Percentiles rank a stretch among this genome's conserved stretches.
Conservation (phyloP, 768 basidiomycete genomes). For the Hebeloma cylindrosporum region DNA sequence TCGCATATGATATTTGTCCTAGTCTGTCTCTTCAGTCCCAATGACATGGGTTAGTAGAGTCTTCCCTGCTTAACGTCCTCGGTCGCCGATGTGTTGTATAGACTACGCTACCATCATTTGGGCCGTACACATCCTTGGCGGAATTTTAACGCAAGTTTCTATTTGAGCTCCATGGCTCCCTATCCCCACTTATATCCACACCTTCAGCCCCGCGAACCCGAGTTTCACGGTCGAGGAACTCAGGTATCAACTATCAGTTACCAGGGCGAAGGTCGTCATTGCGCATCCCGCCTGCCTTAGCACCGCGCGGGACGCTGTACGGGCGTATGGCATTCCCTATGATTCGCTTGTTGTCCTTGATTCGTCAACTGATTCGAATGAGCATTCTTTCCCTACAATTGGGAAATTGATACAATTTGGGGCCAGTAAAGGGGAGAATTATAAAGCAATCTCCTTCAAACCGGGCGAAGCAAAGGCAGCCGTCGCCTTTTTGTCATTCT, state of each 20-base stretch:
- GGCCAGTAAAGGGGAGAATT: conserved; percentile 33
- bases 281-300: conserved; percentile 44
- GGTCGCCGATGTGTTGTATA: conserved; percentile 18
- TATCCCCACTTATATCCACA: not conserved
- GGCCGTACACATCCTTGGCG: conserved; percentile 61
- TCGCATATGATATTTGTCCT: not conserved
- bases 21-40: conserved; percentile 68
- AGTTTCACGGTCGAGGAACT: conserved; percentile 58
- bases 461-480: conserved; percentile 61
- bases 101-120: conserved; percentile 58
- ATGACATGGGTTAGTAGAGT: conserved; percentile 51
- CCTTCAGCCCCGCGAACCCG: conserved; percentile 63
- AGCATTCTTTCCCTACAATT: conserved; percentile 30
- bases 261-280: conserved; percentile 49
- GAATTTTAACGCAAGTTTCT: conserved; percentile 51
- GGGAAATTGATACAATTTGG: conserved; percentile 50
- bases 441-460: conserved; percentile 44
- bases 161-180: conserved; percentile 3
- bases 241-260: conserved; percentile 50
- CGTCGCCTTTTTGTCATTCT: conserved; percentile 69
- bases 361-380: conserved; percentile 13
- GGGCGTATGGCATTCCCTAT: conserved; percentile 37
- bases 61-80: not conserved
- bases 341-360: conserved; percentile 44
- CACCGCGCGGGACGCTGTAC: conserved; percentile 47